phyloP scores from a whole-genome alignment of 441 rosid genomes.

The Arabidopsis lyrata region DNA sequence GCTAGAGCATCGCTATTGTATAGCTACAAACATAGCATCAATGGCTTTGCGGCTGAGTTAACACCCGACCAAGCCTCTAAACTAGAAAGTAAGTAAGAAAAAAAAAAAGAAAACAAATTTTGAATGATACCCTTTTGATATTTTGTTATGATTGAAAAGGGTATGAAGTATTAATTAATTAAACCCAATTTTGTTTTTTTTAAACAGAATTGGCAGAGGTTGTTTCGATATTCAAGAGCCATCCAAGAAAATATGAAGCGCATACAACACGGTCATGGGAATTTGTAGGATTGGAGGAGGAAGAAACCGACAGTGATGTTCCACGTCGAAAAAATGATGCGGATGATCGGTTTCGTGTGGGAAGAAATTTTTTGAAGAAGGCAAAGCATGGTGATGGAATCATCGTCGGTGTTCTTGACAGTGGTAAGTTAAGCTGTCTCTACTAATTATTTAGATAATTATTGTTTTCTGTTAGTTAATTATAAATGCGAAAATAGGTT shows the following conservation, averaged over 20 bases:
- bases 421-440: conserved; percentile 56
- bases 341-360: conserved; percentile 46
- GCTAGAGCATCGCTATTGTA: conserved; percentile 70
- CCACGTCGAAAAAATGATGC: conserved; percentile 16
- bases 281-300: conserved; percentile 68
- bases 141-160: conserved; percentile 5
- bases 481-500: background rate
- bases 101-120: too few species aligned
- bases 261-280: conserved; percentile 91
- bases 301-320: conserved; percentile 33
- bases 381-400: conserved; percentile 70
- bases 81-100: conserved; percentile 60
- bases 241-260: conserved; percentile 53
- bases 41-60: conserved; percentile 77
- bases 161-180: background rate
- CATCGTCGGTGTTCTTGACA: conserved; percentile 76
- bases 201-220: conserved; percentile 61
- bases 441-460: background rate
- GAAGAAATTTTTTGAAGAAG: conserved; percentile 46
- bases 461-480: conserved; percentile 23
- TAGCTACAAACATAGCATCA: conserved; percentile 86
- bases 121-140: background rate
- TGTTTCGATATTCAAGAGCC: conserved; percentile 54
- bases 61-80: conserved; percentile 71
- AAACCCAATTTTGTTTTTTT: background rate